These are phyloP conservation scores for Comarum palustre DNA, from an alignment of 306 rosid species.

Conservation along the genomic window DNA sequence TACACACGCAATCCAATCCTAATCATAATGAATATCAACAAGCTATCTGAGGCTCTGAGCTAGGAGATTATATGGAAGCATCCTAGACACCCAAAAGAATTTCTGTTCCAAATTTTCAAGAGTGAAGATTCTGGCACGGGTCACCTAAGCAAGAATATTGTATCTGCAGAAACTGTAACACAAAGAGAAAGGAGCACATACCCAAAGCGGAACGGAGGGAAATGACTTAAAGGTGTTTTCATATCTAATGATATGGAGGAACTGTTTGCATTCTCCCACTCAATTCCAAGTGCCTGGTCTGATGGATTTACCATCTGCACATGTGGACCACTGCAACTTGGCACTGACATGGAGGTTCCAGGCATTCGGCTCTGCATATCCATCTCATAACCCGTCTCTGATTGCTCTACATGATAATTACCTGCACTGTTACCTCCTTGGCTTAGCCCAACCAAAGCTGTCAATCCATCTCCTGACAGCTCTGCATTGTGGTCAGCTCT, in stretches of 20 bases:
- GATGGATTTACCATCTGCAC: conserved; percentile 78
- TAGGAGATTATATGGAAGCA: conserved; percentile 7
- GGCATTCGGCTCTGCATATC: conserved; percentile 62
- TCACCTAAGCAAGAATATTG: background rate
- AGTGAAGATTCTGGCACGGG: background rate
- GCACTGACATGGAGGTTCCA: conserved; percentile 58
- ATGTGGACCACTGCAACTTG: conserved; percentile 70
- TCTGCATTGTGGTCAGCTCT: conserved; percentile 78
- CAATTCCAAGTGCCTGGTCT: conserved; percentile 66
- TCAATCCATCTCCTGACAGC: conserved; percentile 87
- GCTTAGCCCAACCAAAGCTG: conserved; percentile 92
- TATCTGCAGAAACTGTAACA: background rate
- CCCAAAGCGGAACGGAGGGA: conserved; percentile 99
- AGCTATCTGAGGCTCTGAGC: conserved; percentile 7
- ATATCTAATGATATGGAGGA: conserved; percentile 82
- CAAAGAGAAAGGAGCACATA: conserved; percentile 37
- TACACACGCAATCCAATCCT: conserved; percentile 1
- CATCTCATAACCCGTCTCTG: conserved; percentile 76
- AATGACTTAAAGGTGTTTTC: conserved; percentile 95
- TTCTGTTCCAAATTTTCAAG: background rate
- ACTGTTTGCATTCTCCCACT: conserved; percentile 74
- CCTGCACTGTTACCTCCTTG: conserved; percentile 60
- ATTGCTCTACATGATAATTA: conserved; percentile 60
- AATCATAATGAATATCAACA: background rate
- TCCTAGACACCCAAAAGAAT: background rate